phyloP scores from a whole-genome alignment of 306 rosid species.

The Amphicarpaea edgeworthii region DNA sequence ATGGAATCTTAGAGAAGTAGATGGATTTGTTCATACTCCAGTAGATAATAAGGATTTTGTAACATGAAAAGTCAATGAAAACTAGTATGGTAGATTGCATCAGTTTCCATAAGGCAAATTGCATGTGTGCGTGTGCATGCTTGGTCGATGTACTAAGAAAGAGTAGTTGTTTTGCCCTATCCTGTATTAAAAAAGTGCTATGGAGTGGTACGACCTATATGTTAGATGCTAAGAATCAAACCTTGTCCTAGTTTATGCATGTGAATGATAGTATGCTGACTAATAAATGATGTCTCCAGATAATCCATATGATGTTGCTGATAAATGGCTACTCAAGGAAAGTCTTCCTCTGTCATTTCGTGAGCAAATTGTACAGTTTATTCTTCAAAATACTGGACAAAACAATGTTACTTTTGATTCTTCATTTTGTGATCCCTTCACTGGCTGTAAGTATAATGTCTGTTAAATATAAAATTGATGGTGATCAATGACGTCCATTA shows the following conservation, averaged over 20 bases:
- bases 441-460: conserved; percentile 75
- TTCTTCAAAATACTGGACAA: conserved; percentile 90
- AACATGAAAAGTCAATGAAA: conserved; percentile 16
- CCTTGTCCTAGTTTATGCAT: not conserved
- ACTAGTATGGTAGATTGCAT: conserved; percentile 12
- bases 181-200: not conserved
- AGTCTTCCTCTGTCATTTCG: conserved; percentile 90
- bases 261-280: conserved; percentile 37
- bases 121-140: not conserved
- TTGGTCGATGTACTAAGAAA: not conserved
- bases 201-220: conserved; percentile 24
- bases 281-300: conserved; percentile 58
- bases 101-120: conserved; percentile 30
- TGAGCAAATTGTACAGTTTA: conserved; percentile 91
- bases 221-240: conserved; percentile 39
- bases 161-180: not conserved
- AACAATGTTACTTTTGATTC: conserved; percentile 73
- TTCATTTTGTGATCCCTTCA: conserved; percentile 88
- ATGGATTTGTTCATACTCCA: conserved; percentile 17
- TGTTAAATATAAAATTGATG: conserved; percentile 27
- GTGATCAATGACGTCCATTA: conserved; percentile 27
- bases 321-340: conserved; percentile 95
- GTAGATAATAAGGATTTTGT: not conserved
- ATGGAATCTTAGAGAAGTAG: conserved; percentile 20
- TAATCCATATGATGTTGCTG: conserved; percentile 87